Evolutionary conservation across 371 early-diverging fungal genomes (phyloP).

Genomic region (Conidiobolus incongruus): DNA sequence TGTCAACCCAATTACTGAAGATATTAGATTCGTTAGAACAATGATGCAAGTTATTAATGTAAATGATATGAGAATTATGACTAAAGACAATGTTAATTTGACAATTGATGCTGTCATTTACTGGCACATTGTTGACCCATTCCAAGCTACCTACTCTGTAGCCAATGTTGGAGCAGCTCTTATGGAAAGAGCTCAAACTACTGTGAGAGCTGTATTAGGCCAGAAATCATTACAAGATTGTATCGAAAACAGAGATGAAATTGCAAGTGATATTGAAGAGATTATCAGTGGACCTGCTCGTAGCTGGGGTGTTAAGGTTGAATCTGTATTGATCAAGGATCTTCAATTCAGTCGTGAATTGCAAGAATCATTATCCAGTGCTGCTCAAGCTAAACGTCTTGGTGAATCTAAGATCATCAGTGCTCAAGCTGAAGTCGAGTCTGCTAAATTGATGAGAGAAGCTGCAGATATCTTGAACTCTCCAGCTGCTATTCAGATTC

Average conservation of each 20-base stretch:
- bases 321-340: slow-evolving; percentile 60
- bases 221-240: slow-evolving; percentile 35
- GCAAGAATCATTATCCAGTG: slow-evolving; percentile 61
- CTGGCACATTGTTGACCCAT: slow-evolving; percentile 67
- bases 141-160: slow-evolving; percentile 50
- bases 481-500: slow-evolving; percentile 37
- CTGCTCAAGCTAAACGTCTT: slow-evolving; percentile 48
- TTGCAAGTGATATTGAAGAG: slow-evolving; percentile 57
- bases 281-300: slow-evolving; percentile 21
- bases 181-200: slow-evolving; percentile 53
- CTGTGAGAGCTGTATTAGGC: slow-evolving; percentile 43
- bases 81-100: slow-evolving; percentile 55
- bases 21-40: slow-evolving; percentile 19
- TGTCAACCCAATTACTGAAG: slow-evolving; percentile 56
- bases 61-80: slow-evolving; percentile 11
- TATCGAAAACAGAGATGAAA: slow-evolving; percentile 69
- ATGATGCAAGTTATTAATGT: slow-evolving; percentile 13
- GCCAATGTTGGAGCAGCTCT: slow-evolving; percentile 46
- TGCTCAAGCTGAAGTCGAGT: slow-evolving; percentile 76
- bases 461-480: slow-evolving; percentile 37
- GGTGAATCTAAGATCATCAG: slow-evolving; percentile 79
- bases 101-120: slow-evolving; percentile 67
- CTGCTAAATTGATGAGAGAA: slow-evolving; percentile 82
- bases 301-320: slow-evolving; percentile 13
- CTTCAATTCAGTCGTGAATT: slow-evolving; percentile 47